Conservation (phyloP, 768 basidiomycete species). For the Agaricus blazei region DNA sequence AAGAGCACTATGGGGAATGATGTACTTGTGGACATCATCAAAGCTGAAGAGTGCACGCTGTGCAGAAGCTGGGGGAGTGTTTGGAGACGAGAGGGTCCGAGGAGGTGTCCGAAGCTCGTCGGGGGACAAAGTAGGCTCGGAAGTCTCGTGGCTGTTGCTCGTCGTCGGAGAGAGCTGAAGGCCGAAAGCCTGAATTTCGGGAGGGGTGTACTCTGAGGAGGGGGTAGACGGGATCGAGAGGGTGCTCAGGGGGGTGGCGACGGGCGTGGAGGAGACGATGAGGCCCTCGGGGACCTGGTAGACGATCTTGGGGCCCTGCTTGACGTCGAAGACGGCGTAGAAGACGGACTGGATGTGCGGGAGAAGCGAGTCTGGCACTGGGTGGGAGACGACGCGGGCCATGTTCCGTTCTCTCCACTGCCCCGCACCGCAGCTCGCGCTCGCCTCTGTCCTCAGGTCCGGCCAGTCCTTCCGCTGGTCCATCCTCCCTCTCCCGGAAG, state of each 20-base stretch:
- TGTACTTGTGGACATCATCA: conserved; percentile 86
- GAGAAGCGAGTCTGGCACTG: conserved; percentile 61
- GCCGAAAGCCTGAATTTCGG: background rate
- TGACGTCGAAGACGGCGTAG: conserved; percentile 88
- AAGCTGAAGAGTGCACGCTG: conserved; percentile 76
- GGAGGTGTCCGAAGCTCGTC: conserved; percentile 37
- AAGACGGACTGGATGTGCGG: conserved; percentile 85
- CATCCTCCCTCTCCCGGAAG: conserved; percentile 35
- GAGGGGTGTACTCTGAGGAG: conserved; percentile 26
- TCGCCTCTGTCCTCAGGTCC: conserved; percentile 72
- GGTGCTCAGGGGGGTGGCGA: conserved; percentile 20
- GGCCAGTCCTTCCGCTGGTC: conserved; percentile 89
- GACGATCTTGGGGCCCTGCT: conserved; percentile 82
- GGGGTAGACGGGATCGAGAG: conserved; percentile 36
- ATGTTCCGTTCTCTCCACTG: conserved; percentile 56
- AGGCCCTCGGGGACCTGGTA: conserved; percentile 94
- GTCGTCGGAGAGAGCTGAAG: conserved; percentile 9
- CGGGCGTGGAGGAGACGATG: conserved; percentile 43
- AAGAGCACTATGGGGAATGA: conserved; percentile 82
- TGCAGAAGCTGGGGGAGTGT: conserved; percentile 45
- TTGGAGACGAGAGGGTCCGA: conserved; percentile 35
- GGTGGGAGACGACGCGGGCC: conserved; percentile 17
- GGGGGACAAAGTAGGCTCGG: conserved; percentile 43
- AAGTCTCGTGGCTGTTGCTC: conserved; percentile 20
- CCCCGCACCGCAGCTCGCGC: conserved; percentile 63